A percentile compares a stretch with the other conserved stretches of the same genome.
Evolutionary conservation across 2,329 filamentous ascomycete species (phyloP).

Genomic region (Bipolaris cookei): DNA sequence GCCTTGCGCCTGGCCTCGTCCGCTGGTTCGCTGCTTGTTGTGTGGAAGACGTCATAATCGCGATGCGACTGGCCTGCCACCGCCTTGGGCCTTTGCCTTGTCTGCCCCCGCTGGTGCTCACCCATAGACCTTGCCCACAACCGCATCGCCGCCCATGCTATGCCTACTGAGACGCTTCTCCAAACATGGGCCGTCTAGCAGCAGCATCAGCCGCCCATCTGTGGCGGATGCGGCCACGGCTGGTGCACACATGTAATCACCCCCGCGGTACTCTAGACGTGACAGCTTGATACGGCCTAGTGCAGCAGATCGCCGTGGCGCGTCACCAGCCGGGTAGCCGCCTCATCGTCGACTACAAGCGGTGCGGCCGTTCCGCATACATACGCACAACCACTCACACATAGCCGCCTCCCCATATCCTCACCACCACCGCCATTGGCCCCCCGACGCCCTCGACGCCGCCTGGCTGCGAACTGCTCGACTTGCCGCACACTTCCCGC

Average conservation of each 20-base stretch:
- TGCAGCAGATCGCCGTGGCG: slow-evolving; percentile 12
- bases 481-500: not conserved
- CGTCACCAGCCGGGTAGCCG: slow-evolving; percentile 10
- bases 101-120: too few species aligned
- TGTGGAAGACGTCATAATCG: slow-evolving; percentile 10
- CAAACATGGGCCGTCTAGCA: not conserved
- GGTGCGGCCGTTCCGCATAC: not conserved
- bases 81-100: not conserved
- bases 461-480: not conserved
- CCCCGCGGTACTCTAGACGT: slow-evolving; percentile 1
- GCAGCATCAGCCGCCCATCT: not conserved
- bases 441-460: slow-evolving; percentile 1
- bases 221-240: not conserved
- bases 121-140: too few species aligned
- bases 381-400: not conserved
- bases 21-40: slow-evolving; percentile 9
- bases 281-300: slow-evolving; percentile 15
- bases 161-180: not conserved
- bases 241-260: not conserved
- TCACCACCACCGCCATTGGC: not conserved
- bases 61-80: not conserved
- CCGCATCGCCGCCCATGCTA: not conserved
- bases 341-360: slow-evolving; percentile 15
- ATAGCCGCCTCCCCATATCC: too few species aligned
- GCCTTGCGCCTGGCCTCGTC: slow-evolving; percentile 10